These are phyloP conservation scores for Phytophthora capsici DNA, from an alignment of 352 stramenopile genomes.

Conservation along the genomic window DNA sequence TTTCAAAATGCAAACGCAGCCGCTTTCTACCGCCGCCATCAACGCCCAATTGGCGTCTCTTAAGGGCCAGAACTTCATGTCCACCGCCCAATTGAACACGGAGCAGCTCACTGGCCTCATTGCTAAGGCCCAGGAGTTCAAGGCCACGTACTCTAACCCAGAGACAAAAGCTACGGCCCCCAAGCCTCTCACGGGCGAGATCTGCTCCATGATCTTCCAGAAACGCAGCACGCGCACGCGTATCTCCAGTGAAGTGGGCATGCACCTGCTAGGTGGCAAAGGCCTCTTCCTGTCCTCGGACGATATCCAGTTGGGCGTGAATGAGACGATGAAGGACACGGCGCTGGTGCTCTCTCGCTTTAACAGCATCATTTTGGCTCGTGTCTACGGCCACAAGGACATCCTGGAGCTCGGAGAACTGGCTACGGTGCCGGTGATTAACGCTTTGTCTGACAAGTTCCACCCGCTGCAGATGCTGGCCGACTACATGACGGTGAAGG, in stretches of 20 bases:
- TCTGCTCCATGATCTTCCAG: constrained; percentile 95
- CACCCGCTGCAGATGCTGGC: constrained; percentile 98
- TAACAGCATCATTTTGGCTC: constrained; percentile 96
- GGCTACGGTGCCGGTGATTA: constrained; percentile 96
- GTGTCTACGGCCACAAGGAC: constrained; percentile 94
- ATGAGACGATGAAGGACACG: constrained; percentile 95
- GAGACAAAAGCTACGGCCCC: constrained; percentile 59
- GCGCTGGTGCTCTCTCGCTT: constrained; percentile 92
- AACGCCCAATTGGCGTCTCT: constrained; percentile 56
- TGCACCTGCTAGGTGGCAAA: constrained; percentile 96
- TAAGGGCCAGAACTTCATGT: constrained; percentile 76
- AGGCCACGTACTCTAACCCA: constrained; percentile 65
- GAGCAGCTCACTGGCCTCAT: constrained; percentile 67
- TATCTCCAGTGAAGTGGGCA: constrained; percentile 96
- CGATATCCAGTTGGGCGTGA: constrained; percentile 98
- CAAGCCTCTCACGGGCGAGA: constrained; percentile 73
- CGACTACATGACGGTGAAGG: constrained; percentile 96
- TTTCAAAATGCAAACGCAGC: constrained; percentile 12
- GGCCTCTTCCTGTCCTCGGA: constrained; percentile 96
- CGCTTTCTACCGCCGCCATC: constrained; percentile 24
- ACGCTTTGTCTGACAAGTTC: constrained; percentile 97
- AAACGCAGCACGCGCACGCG: constrained; percentile 93
- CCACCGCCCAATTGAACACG: constrained; percentile 61
- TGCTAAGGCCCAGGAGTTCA: constrained; percentile 73
- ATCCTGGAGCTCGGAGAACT: constrained; percentile 91